phyloP scores from a whole-genome alignment of 31 red algal species.

The Porphyra umbilicalis region DNA sequence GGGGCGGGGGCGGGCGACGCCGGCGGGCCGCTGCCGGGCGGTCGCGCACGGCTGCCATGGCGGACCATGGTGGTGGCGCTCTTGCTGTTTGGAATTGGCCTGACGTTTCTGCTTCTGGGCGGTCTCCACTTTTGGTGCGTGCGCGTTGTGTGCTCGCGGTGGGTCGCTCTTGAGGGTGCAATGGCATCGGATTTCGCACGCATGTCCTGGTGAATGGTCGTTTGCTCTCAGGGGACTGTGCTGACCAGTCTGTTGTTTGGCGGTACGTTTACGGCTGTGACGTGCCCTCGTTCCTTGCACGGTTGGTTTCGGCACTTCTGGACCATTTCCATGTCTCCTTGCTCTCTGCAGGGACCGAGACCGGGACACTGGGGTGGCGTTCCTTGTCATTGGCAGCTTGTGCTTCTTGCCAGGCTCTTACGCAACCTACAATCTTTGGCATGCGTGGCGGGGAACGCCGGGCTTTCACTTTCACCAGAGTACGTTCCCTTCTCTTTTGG shows the following conservation, averaged over 20 bases:
- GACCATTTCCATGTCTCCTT: neutral
- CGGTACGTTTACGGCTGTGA: neutral
- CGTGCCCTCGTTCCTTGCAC: neutral
- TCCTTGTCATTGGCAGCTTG: constrained; percentile 19
- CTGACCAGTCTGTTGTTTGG: neutral
- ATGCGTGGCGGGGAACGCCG: constrained; percentile 27
- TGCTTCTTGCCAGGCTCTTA: constrained; percentile 46
- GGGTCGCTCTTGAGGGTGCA: neutral
- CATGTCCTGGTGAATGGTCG: too few species aligned
- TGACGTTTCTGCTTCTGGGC: constrained; percentile 34
- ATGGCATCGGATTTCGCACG: too few species aligned
- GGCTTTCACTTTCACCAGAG: constrained; percentile 46
- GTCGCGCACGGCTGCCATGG: constrained; percentile 33
- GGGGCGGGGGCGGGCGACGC: neutral
- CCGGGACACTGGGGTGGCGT: constrained; percentile 17
- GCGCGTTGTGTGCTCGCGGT: neutral
- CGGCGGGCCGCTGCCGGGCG: neutral
- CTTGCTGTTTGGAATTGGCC: constrained; percentile 35
- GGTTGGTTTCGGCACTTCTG: too few species aligned
- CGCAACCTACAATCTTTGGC: constrained; percentile 29
- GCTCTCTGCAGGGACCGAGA: constrained; percentile 12
- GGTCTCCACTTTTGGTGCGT: constrained; percentile 34
- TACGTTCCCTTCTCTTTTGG: constrained; percentile 11
- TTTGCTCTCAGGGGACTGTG: neutral
- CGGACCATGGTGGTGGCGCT: constrained; percentile 30